Conservation (phyloP, 2,329 filamentous ascomycete species). For the Elsinoe australis region DNA sequence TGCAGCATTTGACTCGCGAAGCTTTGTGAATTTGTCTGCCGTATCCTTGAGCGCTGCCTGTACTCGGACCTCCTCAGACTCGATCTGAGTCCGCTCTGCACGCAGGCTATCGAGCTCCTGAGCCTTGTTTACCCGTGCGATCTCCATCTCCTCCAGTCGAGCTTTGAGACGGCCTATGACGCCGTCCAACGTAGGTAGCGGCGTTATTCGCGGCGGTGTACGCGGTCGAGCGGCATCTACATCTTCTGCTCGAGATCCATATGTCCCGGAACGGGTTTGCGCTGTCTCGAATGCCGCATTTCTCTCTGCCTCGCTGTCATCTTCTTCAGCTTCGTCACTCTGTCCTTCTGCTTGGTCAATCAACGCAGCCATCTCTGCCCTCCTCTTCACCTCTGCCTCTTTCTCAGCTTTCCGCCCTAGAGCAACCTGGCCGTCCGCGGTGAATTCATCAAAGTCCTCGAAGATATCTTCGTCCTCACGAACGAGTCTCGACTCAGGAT, state of each 20-base stretch:
- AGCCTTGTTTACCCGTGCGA: constrained; percentile 50
- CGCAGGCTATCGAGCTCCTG: constrained; percentile 58
- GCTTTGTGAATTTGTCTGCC: constrained; percentile 59
- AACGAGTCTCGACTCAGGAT: constrained; percentile 61
- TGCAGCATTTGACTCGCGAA: constrained; percentile 33
- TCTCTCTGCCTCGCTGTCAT: constrained; percentile 56
- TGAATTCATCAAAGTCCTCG: constrained; percentile 85
- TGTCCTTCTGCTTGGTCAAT: constrained; percentile 71
- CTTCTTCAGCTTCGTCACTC: constrained; percentile 49
- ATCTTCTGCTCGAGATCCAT: constrained; percentile 48
- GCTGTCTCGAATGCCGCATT: constrained; percentile 79
- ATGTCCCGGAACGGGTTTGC: constrained; percentile 81
- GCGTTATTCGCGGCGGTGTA: constrained; percentile 66
- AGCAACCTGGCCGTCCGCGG: constrained; percentile 69
- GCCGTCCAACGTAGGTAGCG: constrained; percentile 64
- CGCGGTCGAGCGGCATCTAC: constrained; percentile 40
- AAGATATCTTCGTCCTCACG: constrained; percentile 85
- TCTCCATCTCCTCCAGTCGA: constrained; percentile 56
- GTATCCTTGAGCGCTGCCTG: constrained; percentile 75
- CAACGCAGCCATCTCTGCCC: constrained; percentile 72
- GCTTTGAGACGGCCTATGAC: constrained; percentile 58
- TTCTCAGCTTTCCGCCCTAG: constrained; percentile 72
- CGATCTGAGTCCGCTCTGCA: constrained; percentile 60
- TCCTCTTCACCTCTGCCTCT: constrained; percentile 57
- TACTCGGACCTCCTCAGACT: constrained; percentile 65